Percentiles rank a stretch among this genome's conserved stretches.
Conservation (phyloP, 257 asterid species). For the Jaltomata sinuosa region DNA sequence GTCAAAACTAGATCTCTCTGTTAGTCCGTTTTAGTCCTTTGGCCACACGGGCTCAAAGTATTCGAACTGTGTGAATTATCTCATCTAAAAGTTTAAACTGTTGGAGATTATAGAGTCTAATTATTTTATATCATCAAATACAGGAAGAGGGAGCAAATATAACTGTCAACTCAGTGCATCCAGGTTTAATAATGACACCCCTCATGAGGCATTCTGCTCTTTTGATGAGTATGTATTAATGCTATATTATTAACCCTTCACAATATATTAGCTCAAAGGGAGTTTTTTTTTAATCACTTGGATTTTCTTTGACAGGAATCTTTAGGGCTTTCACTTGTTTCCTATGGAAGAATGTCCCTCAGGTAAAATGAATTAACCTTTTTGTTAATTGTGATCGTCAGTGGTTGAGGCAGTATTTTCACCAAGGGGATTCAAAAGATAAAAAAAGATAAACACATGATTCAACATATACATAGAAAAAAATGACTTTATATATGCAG, state of each 20-base stretch:
- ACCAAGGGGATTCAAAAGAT: neutral
- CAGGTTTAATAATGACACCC: slow-evolving; percentile 81
- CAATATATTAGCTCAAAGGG: no score
- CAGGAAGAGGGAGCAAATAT: slow-evolving; percentile 84
- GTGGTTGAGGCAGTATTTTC: neutral
- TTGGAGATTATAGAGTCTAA: neutral
- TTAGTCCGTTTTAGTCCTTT: neutral
- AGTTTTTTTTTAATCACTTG: neutral
- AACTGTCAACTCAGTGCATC: slow-evolving; percentile 80
- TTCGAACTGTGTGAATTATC: neutral
- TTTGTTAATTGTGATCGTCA: neutral
- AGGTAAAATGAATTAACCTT: slow-evolving; percentile 28
- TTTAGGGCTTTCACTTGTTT: slow-evolving; percentile 36
- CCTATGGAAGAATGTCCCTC: slow-evolving; percentile 82
- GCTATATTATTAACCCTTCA: neutral
- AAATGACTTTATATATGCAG: neutral
- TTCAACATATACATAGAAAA: neutral
- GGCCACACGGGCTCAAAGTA: neutral
- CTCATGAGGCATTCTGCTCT: slow-evolving; percentile 55
- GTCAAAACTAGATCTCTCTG: neutral
- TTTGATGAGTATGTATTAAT: slow-evolving; percentile 42
- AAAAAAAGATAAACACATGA: neutral
- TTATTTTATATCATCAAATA: slow-evolving; percentile 4
- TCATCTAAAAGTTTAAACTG: neutral
- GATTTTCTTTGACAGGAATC: slow-evolving; percentile 31